phyloP scores from a whole-genome alignment of 208 protist genomes.

The Acanthamoeba sp. region DNA sequence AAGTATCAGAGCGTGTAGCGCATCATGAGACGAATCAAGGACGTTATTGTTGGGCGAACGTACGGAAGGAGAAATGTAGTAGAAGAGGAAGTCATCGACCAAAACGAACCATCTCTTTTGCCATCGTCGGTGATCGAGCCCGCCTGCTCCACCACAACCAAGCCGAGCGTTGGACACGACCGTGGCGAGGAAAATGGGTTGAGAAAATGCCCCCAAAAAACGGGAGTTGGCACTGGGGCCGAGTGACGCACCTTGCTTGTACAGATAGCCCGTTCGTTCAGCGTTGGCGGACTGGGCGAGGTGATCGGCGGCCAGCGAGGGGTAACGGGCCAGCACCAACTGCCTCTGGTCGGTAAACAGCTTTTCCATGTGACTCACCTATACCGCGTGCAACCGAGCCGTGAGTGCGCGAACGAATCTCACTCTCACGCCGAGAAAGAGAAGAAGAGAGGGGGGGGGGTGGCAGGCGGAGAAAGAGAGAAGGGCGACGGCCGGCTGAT shows the following conservation, averaged over 20 bases:
- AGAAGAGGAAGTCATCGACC: conserved; percentile 15
- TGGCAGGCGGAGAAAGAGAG: not conserved
- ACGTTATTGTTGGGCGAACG: too few species aligned
- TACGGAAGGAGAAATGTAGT: conserved; percentile 11
- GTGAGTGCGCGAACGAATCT: too few species aligned
- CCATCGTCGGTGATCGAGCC: conserved; percentile 8
- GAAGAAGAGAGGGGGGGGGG: not conserved
- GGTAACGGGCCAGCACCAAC: not conserved
- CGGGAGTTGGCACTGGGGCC: not conserved
- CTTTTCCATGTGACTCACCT: conserved; percentile 17
- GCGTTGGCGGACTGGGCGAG: not conserved
- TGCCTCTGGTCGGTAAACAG: conserved; percentile 17
- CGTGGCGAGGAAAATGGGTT: too few species aligned
- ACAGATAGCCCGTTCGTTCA: not conserved
- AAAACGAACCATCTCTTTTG: conserved; percentile 34
- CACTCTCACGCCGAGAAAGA: too few species aligned
- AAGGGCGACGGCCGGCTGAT: not conserved
- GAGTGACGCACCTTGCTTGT: not conserved
- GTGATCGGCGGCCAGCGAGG: conserved; percentile 4
- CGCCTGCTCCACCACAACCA: not conserved
- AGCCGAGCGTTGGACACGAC: too few species aligned
- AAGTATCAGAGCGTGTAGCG: too few species aligned
- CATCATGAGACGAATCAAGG: too few species aligned
- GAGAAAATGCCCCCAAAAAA: too few species aligned
- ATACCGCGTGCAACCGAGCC: not conserved